Evolutionary conservation across 306 rosid genomes (phyloP), one percentile per base, ranked within the genome.

Genomic region (Castanea crenata): DNA sequence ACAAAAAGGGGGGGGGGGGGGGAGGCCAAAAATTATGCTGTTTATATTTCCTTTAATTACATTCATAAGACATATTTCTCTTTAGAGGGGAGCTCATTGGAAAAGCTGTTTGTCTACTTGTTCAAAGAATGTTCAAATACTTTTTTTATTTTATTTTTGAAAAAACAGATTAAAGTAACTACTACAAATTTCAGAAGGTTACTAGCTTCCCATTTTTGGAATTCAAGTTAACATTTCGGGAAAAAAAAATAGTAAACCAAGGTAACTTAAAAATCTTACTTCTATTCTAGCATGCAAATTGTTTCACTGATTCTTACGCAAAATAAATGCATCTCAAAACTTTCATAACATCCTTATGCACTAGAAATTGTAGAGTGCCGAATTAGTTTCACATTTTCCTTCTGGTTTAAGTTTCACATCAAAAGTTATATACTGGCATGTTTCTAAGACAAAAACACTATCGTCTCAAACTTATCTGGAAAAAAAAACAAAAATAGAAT

Each of bases 31-130:
- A 76, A 15, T 51, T 63, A 55, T 74, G 23, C 15, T 46, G 21
- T 41, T 31, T 49, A 59, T 51, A 79, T 6, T 70, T 57, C 44
- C 59, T 72, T 57, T 54, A 54, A 49, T 32, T 64, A 72, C 51
- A 25, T 80, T 32, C 35, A 62, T 62, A 29, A 31, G 57, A 23
- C n/a, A 41, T 32, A 65, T 76, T 72, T 80, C 55, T 32, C 69
- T 61, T 61, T 61, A 57, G 35, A 70, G 55, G 23, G 25, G 72
- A 34, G 72, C n/a, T 34, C 49, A 67, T 18, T 9, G 6, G 23
- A 34, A n/a, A n/a, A 67, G 72, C 72, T 18, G 35, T 7, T 67
- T 31, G n/a, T 67, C 16, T 34, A 9, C 52, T 67, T n/a, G 19
- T 67, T 67, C 23, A 67, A 67, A 34, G 8, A 67, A 67, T 18